phyloP scores from a whole-genome alignment of 1,284 basidiomycete species.

The Moesziomyces sp. region DNA sequence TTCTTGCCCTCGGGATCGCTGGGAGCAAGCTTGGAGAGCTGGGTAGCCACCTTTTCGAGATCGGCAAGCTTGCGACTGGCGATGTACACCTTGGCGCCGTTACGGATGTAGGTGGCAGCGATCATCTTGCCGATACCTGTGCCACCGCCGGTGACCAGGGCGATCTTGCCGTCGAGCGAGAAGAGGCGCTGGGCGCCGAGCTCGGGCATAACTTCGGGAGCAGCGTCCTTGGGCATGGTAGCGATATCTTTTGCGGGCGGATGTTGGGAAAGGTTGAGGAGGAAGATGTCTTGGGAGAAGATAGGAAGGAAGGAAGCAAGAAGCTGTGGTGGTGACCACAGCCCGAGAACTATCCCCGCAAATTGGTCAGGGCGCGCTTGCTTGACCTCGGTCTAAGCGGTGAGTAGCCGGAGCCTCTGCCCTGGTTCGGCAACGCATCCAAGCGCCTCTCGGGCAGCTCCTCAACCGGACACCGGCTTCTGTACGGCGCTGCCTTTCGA shows the following conservation, averaged over 20 bases:
- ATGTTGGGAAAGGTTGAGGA: background rate
- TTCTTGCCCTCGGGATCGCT: conserved; percentile 43
- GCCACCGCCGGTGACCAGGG: conserved; percentile 80
- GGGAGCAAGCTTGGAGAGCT: conserved; percentile 51
- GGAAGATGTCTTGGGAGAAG: background rate
- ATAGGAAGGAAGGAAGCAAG: background rate
- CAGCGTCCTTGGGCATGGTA: conserved; percentile 64
- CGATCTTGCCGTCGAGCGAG: conserved; percentile 77
- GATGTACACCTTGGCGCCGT: conserved; percentile 83
- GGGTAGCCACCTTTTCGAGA: conserved; percentile 73
- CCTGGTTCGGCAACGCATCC: background rate
- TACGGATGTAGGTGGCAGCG: conserved; percentile 80
- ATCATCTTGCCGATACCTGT: conserved; percentile 73
- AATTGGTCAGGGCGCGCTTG: background rate
- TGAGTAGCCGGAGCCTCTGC: conserved; percentile 13
- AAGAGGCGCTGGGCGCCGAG: conserved; percentile 76
- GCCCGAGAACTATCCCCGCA: conserved; percentile 1
- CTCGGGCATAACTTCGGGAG: conserved; percentile 70
- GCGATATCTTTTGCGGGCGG: too few species aligned
- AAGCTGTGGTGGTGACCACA: background rate
- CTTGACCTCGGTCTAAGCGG: conserved; percentile 2
- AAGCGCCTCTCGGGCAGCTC: background rate
- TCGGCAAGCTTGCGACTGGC: conserved; percentile 77
- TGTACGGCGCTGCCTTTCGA: too few species aligned
- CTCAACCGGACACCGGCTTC: conserved; percentile 1